These are phyloP conservation scores for Hirsutella thompsonii DNA, from an alignment of 2,329 filamentous ascomycete genomes.

Conservation along the genomic window DNA sequence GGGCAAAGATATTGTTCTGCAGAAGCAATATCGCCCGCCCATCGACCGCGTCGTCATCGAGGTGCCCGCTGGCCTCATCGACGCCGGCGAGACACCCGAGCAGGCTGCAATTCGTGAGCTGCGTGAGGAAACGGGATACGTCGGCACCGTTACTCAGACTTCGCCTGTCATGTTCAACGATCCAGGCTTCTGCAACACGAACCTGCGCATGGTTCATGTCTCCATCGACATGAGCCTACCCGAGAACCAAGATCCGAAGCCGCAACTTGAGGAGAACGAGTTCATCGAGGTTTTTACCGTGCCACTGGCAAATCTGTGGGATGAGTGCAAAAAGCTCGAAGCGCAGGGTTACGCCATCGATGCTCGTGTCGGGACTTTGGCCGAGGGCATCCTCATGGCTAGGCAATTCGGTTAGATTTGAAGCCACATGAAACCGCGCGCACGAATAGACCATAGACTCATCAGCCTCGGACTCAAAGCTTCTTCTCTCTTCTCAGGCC, in stretches of 20 bases:
- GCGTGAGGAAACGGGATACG: constrained; percentile 54
- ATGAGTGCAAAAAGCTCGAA: constrained; percentile 54
- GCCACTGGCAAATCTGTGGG: constrained; percentile 50
- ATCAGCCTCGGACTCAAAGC: constrained; percentile 13
- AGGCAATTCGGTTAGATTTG: constrained; percentile 37
- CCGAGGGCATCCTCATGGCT: constrained; percentile 65
- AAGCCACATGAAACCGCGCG: background rate
- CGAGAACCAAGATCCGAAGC: constrained; percentile 56
- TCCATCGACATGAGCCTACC: constrained; percentile 55
- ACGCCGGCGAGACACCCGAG: constrained; percentile 48
- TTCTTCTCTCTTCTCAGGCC: constrained; percentile 35
- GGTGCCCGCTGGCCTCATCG: constrained; percentile 51
- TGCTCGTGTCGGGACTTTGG: constrained; percentile 63
- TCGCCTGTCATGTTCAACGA: constrained; percentile 56
- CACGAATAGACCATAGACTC: background rate
- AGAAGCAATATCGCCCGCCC: constrained; percentile 55
- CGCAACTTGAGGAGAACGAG: constrained; percentile 64
- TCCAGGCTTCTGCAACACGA: constrained; percentile 55
- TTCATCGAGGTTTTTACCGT: constrained; percentile 72
- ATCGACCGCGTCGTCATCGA: constrained; percentile 48
- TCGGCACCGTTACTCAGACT: constrained; percentile 40
- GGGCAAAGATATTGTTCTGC: constrained; percentile 44
- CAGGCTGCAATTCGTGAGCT: constrained; percentile 51
- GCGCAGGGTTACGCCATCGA: constrained; percentile 65
- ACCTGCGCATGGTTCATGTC: constrained; percentile 58